Evolutionary conservation across 1,139 yeast species (phyloP), one percentile per base, ranked within the genome.

Genomic region (Saccharomycopsis hybrid): DNA sequence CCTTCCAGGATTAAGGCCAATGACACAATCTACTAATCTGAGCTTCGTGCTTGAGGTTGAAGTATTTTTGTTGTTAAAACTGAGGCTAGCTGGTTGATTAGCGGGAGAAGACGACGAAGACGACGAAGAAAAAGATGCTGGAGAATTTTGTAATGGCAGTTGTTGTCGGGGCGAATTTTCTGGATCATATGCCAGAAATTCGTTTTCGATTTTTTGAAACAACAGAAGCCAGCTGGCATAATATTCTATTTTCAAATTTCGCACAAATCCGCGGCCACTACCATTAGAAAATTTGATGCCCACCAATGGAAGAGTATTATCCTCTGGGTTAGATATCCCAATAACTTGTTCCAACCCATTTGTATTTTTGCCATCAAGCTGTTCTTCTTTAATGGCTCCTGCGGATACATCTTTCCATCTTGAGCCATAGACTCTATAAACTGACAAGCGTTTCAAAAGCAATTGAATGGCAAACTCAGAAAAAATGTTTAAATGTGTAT

Each of bases 1-100:
- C 50, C 82, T 67, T 5, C 77, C 77, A 0, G 95, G 90, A 29
- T 69, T 73, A 27, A 84, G 59, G 0, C 83, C 84, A 38, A 84
- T 53, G 1, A 74, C 67, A 51, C 82, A 75, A 54, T 82, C 82
- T 25, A 72, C 59, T 9, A 82, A 60, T 1, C 70, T 66, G 24
- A 80, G 47, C 46, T 80, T 73, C 5, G 78, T 53, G 37, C 73
- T 78, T n/a, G n/a, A n/a, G n/a, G n/a, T n/a, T n/a, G n/a, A n/a
- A n/a, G n/a, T n/a, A n/a, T n/a, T n/a, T n/a, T n/a, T n/a, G n/a
- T n/a, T n/a, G n/a, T n/a, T n/a, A n/a, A n/a, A n/a, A n/a, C n/a
- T n/a, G n/a, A n/a, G n/a, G 11, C 41, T 35, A n/a, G 42, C 33
- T 49, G 30, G 38, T 24, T 39, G 25, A 8, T 54, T n/a, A 3